Conservation (phyloP, 2,329 filamentous ascomycete species). For the Aspergillus sp. region DNA sequence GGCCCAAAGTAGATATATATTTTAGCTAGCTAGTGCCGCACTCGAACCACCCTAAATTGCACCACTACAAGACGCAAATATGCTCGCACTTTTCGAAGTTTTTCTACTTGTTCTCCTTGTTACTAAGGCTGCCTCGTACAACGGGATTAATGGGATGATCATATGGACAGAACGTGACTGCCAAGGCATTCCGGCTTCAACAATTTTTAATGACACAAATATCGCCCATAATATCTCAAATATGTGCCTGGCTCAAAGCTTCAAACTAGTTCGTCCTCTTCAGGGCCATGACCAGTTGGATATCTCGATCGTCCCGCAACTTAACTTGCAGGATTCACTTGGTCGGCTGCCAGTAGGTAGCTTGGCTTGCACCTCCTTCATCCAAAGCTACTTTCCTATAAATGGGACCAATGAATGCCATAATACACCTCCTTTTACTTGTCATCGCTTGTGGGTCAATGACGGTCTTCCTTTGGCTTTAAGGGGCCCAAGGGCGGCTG, state of each 20-base stretch:
- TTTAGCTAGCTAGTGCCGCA: too few relatives aligned
- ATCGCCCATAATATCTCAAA: not conserved
- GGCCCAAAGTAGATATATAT: too few relatives aligned
- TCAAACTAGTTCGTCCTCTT: not conserved
- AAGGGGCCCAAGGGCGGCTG: not conserved
- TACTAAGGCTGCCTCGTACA: not conserved
- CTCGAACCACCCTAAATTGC: too few relatives aligned
- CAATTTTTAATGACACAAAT: not conserved
- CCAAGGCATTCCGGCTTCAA: not conserved
- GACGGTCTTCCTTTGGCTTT: not conserved
- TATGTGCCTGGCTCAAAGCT: not conserved
- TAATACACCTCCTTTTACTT: slow-evolving; percentile 2
- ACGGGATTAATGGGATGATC: not conserved
- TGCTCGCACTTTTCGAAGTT: not conserved
- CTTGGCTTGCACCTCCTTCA: not conserved
- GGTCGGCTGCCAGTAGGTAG: not conserved
- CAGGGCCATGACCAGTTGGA: not conserved
- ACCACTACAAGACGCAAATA: too few relatives aligned
- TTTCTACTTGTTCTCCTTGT: not conserved
- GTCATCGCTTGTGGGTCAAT: slow-evolving; percentile 1
- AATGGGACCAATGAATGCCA: not conserved
- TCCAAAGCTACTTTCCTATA: not conserved
- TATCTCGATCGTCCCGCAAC: not conserved
- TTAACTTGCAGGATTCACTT: not conserved
- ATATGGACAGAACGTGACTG: not conserved